These are phyloP conservation scores for Mycena kentingensis DNA, from an alignment of 768 basidiomycete species.

Conservation along the genomic window DNA sequence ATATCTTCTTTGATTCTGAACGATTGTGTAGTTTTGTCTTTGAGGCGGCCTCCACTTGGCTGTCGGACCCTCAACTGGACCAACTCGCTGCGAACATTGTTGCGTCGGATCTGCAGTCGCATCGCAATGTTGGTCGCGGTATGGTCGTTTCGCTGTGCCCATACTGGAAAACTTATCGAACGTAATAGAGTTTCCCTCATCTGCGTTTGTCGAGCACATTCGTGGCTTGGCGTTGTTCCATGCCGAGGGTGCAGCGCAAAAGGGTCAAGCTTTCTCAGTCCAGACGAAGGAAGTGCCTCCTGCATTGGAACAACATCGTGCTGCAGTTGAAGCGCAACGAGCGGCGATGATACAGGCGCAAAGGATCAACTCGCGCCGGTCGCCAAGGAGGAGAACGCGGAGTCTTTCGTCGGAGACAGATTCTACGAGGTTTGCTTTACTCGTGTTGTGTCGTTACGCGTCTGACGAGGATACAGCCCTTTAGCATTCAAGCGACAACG, in stretches of 20 bases:
- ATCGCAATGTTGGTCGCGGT: constrained; percentile 50
- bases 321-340: constrained; percentile 34
- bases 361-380: constrained; percentile 45
- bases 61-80: constrained; percentile 31
- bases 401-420: constrained; percentile 44
- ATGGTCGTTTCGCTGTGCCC: constrained; percentile 7
- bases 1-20: constrained; percentile 2
- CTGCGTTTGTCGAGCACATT: constrained; percentile 52
- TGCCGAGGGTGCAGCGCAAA: constrained; percentile 19
- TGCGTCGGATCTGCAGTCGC: constrained; percentile 43
- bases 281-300: constrained; percentile 34
- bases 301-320: constrained; percentile 36
- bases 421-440: constrained; percentile 38
- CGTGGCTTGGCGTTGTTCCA: constrained; percentile 43
- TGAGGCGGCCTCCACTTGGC: constrained; percentile 43
- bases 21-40: constrained; percentile 41
- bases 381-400: constrained; percentile 45
- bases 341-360: constrained; percentile 40
- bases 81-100: constrained; percentile 34
- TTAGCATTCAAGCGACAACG: constrained; percentile 45
- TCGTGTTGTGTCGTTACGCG: not conserved
- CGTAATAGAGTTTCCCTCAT: constrained; percentile 46
- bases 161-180: not conserved
- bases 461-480: constrained; percentile 29
- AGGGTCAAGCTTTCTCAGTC: constrained; percentile 28